Evolutionary conservation across 306 rosid genomes (phyloP), one percentile per base, ranked within the genome.

Genomic region (Rosa persica): DNA sequence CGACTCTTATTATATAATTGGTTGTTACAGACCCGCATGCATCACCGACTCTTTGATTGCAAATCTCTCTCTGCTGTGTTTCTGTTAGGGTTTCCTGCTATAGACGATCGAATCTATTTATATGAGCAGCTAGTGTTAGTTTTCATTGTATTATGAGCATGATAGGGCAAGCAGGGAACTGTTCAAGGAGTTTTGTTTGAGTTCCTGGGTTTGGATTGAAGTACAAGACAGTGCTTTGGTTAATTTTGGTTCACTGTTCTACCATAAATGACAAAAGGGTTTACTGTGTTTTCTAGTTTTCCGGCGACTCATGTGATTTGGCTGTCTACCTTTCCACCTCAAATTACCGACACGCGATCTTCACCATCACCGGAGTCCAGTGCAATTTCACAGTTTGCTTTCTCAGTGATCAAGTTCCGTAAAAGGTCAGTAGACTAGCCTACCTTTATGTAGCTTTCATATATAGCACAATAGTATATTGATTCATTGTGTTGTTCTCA

Each of bases 211-310:
- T 73, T 43, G 49, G 9, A 67, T 9, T 67, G 27, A n/a, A 30
- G 4, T 20, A n/a, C 25, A n/a, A 19, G 47, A 76, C 54, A 64
- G 19, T 66, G 52, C 81, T 78, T 76, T 39, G 48, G 72, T 30
- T 79, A 80, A 78, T 16, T 40, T 30, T 30, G 39, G 65, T n/a
- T 30, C 15, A 12, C 2, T 47, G 73, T 15, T 62, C 60, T 12
- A 76, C 74, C 81, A 71, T 85, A 85, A 93, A 93, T 93, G 98
- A 83, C 93, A 89, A 89, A 80, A 84, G 85, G 80, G 39, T 79
- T 87, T 4, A 76, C 60, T 66, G 67, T n/a, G 0, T 78, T 71
- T 78, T 54, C 60, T 17, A 30, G 49, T 43, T 77, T 78, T 23
- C 74, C 49, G 62, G 51, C 73, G 9, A 78, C 51, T 52, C 62